Base-by-base conservation (phyloP, 108 stramenopile genomes). In the Nitzschia palea region DNA sequence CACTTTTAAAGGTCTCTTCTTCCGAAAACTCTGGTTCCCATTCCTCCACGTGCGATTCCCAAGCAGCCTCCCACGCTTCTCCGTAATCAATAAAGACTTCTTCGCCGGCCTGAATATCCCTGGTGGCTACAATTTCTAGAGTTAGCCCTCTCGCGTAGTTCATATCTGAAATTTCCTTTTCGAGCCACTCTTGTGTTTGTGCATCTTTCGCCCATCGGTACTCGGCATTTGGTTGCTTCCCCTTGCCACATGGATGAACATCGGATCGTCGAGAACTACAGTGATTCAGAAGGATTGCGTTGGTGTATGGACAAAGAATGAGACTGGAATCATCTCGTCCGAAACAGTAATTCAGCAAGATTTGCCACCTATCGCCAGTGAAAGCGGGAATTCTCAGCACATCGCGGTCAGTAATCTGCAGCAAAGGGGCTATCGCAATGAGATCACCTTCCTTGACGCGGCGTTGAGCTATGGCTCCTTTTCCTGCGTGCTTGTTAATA, bases 31-130 rank as follows among this genome's bases (percentile, higher is more conserved):
- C n/a, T 33, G 77, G 65, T 22, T 64, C 22, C 73, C 73, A 74
- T 31, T 43, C 5, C 14, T 53, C 36, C 3, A 62, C 51, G 55
- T 80, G 73, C 40, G 70, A 50, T 34, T 61, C 27, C 83, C 80
- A 88, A 18, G 80, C 79, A 5, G 73, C 44, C 40, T 84, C 85
- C 86, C 86, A 91, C 10, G 76, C 74, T 6, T 71, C 45, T 0
- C 90, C 90, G 56, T 91, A 91, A 60, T 87, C 73, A 18, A 88
- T 45, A 40, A 82, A 76, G 2, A 91, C 54, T 77, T 91, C 89
- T 76, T 91, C 83, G 17, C 77, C 81, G 3, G 55, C 56, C 27
- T 65, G 30, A 44, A 91, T 84, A 43, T 86, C 86, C 15, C 77
- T 36, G 28, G 74, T 69, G 3, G 89, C 89, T 10, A 91, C 81